Evolutionary conservation across 768 basidiomycete species (phyloP).

Genomic region (Royoungia palumana): DNA sequence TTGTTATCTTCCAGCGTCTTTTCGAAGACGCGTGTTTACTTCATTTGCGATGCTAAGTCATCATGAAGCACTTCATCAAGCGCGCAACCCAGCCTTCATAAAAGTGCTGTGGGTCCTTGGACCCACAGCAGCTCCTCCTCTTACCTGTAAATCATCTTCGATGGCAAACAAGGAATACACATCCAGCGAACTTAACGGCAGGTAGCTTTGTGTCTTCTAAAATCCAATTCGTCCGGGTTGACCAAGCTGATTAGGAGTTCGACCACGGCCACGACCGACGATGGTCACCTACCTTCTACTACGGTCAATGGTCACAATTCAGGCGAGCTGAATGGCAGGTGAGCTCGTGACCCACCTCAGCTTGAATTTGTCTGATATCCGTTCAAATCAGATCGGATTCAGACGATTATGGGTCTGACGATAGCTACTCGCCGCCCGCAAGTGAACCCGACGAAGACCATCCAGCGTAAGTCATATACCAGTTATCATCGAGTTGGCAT

Average conservation of each 20-base stretch:
- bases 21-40: not conserved
- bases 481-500: not conserved
- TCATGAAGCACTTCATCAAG: conserved; percentile 1
- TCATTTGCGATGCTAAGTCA: conserved; percentile 3
- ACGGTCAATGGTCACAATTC: too few species aligned
- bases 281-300: too few species aligned
- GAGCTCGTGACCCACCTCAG: not conserved
- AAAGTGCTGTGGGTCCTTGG: not conserved
- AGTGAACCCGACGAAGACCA: not conserved
- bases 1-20: conserved; percentile 18
- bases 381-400: not conserved
- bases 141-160: too few species aligned
- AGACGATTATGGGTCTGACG: not conserved
- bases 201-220: too few species aligned
- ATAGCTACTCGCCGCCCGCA: not conserved
- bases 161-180: not conserved
- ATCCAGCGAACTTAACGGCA: not conserved
- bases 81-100: conserved; percentile 14
- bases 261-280: too few species aligned
- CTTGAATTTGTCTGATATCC: not conserved
- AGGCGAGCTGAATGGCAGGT: too few species aligned
- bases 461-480: not conserved
- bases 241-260: too few species aligned
- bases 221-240: too few species aligned
- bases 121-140: too few species aligned